Evolutionary conservation across 2,329 filamentous ascomycete species (phyloP).

Genomic region (Spiromastix sp.): DNA sequence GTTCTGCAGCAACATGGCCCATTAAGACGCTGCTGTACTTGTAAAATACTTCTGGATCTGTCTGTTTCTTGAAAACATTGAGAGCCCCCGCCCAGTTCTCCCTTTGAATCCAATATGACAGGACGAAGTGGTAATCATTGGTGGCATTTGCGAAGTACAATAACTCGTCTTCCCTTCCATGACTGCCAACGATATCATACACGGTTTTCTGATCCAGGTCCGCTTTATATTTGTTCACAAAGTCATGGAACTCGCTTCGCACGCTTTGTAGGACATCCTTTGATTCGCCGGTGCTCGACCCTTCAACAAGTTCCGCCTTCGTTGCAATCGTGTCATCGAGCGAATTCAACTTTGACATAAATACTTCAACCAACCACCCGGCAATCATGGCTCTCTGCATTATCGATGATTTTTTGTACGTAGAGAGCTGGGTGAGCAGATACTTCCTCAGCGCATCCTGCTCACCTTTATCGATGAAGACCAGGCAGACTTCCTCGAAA

Average conservation of each 20-base stretch:
- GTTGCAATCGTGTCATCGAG: constrained; percentile 91
- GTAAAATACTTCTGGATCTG: constrained; percentile 86
- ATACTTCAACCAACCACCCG: constrained; percentile 89
- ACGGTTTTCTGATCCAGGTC: constrained; percentile 86
- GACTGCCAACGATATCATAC: constrained; percentile 92
- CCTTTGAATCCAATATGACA: constrained; percentile 94
- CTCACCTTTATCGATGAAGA: constrained; percentile 81
- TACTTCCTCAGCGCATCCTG: constrained; percentile 88
- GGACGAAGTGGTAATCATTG: constrained; percentile 87
- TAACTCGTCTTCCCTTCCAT: constrained; percentile 86
- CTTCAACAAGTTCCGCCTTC: constrained; percentile 68
- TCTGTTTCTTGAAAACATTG: constrained; percentile 84
- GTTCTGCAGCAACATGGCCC: constrained; percentile 70
- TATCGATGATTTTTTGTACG: constrained; percentile 67
- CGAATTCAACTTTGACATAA: constrained; percentile 93
- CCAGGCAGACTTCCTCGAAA: constrained; percentile 89
- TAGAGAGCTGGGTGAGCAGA: constrained; percentile 69
- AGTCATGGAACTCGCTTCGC: constrained; percentile 75
- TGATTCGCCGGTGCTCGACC: constrained; percentile 59
- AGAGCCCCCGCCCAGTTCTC: constrained; percentile 86
- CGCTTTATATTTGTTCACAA: constrained; percentile 70
- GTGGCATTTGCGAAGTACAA: constrained; percentile 81
- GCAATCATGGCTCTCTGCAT: constrained; percentile 97
- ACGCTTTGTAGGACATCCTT: constrained; percentile 60
- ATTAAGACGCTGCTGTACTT: constrained; percentile 95